Evolutionary conservation across 1,139 yeast genomes (phyloP).

Genomic region (Suhomyces panamericanus): DNA sequence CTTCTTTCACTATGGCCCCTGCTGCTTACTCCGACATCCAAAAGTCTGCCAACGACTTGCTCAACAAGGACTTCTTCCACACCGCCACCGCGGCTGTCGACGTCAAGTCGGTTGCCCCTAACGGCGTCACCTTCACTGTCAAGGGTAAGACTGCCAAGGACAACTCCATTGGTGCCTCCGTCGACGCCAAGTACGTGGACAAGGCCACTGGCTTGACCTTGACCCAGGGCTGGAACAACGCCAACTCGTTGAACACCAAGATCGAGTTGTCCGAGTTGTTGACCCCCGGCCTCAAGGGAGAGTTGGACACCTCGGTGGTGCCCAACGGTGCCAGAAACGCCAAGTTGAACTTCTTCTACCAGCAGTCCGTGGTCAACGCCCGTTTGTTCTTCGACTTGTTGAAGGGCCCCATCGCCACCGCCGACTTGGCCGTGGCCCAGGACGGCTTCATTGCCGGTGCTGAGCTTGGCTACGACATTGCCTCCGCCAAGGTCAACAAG

Average conservation of each 20-base stretch:
- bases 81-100: slow-evolving; percentile 83
- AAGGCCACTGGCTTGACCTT: slow-evolving; percentile 89
- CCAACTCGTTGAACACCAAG: slow-evolving; percentile 90
- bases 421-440: slow-evolving; percentile 93
- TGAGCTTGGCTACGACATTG: slow-evolving; percentile 94
- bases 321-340: slow-evolving; percentile 91
- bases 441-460: slow-evolving; percentile 98
- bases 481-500: slow-evolving; percentile 88
- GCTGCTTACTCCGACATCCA: slow-evolving; percentile 88
- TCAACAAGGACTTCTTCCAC: slow-evolving; percentile 93
- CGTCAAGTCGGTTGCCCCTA: slow-evolving; percentile 91
- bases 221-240: slow-evolving; percentile 97
- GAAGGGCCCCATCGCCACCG: slow-evolving; percentile 94
- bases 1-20: slow-evolving; percentile 44
- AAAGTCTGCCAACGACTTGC: slow-evolving; percentile 85
- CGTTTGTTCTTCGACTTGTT: slow-evolving; percentile 93
- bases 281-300: slow-evolving; percentile 95
- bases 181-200: slow-evolving; percentile 93
- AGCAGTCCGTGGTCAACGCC: slow-evolving; percentile 91
- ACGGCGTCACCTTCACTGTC: slow-evolving; percentile 92
- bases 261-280: slow-evolving; percentile 88
- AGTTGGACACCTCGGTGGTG: slow-evolving; percentile 81
- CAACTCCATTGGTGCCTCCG: slow-evolving; percentile 81
- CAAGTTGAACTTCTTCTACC: slow-evolving; percentile 86
- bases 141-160: slow-evolving; percentile 89